Conservation (phyloP, 208 protist species). For the Crithidia brevicula region DNA sequence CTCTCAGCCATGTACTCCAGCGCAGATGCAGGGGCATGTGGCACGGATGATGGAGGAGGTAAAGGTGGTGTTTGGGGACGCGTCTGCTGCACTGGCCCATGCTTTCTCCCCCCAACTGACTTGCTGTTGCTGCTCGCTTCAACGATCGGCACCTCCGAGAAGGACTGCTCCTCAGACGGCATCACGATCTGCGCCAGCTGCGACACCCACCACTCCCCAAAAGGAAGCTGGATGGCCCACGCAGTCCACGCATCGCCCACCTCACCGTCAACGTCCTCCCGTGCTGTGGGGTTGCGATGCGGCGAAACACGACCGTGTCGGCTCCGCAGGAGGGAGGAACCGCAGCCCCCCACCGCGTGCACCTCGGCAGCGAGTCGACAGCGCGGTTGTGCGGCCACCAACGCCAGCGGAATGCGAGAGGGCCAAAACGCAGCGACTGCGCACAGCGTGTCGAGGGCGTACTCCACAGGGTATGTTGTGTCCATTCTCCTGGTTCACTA, state of each 20-base stretch:
- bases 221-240: constrained; percentile 19
- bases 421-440: neutral
- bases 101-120: neutral
- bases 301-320: too few species aligned
- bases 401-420: constrained; percentile 9
- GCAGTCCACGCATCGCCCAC: neutral
- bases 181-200: constrained; percentile 11
- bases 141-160: neutral
- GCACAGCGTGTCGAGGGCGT: neutral
- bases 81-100: too few species aligned
- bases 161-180: neutral
- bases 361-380: constrained; percentile 15
- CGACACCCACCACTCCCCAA: constrained; percentile 25
- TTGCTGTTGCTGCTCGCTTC: neutral
- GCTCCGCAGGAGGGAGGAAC: neutral
- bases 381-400: constrained; percentile 16
- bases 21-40: neutral
- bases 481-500: too few species aligned
- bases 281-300: too few species aligned
- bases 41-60: neutral
- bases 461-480: neutral
- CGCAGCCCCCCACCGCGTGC: neutral
- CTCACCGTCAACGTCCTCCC: too few species aligned
- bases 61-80: too few species aligned
- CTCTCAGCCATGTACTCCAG: neutral